These are phyloP conservation scores for Misopates orontium DNA, from an alignment of 257 asterid species.

Conservation along the genomic window DNA sequence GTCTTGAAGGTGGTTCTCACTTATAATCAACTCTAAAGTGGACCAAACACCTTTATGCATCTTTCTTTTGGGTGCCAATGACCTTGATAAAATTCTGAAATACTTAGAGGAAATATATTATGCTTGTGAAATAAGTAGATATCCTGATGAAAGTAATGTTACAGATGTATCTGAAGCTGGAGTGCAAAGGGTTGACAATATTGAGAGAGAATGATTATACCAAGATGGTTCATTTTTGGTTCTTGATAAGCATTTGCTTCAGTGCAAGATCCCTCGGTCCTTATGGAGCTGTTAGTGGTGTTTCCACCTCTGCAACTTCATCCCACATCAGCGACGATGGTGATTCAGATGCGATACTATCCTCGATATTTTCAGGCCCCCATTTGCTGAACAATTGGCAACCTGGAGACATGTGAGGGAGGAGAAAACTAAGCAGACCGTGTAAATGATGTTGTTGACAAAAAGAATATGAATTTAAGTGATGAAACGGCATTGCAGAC, in stretches of 20 bases:
- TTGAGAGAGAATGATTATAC: slow-evolving; percentile 61
- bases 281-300: slow-evolving; percentile 35
- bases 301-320: slow-evolving; percentile 34
- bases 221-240: slow-evolving; percentile 65
- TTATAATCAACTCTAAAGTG: slow-evolving; percentile 57
- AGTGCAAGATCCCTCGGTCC: slow-evolving; percentile 38
- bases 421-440: slow-evolving; percentile 72
- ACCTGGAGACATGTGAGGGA: slow-evolving; percentile 67
- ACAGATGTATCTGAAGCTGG: slow-evolving; percentile 36
- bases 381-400: slow-evolving; percentile 67
- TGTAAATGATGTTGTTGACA: no score
- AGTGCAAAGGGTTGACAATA: slow-evolving; percentile 42
- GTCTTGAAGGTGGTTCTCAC: slow-evolving; percentile 69
- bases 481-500: slow-evolving; percentile 75
- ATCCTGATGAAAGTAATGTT: slow-evolving; percentile 58
- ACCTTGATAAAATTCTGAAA: slow-evolving; percentile 71
- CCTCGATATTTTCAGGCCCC: slow-evolving; percentile 82
- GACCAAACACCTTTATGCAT: slow-evolving; percentile 78
- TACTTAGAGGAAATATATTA: slow-evolving; percentile 81
- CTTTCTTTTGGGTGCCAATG: slow-evolving; percentile 77
- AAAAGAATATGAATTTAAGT: no score
- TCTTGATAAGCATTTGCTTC: slow-evolving; percentile 68
- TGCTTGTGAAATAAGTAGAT: slow-evolving; percentile 68
- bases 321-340: slow-evolving; percentile 46
- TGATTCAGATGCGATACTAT: slow-evolving; percentile 76